Conservation (phyloP, 257 asterid species). For the Solanum verrucosum region DNA sequence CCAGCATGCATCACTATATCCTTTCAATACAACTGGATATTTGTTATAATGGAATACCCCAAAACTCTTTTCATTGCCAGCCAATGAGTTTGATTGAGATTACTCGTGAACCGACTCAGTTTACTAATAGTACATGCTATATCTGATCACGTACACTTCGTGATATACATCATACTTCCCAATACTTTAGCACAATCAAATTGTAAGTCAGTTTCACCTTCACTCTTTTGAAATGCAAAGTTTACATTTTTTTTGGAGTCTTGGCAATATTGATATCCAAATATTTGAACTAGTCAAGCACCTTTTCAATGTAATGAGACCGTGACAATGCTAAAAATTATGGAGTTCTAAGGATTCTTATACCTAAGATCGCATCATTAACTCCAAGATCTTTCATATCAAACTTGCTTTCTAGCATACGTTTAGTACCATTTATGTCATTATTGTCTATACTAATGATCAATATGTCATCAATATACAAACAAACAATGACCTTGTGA, state of each 20-base stretch:
- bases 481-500: not conserved
- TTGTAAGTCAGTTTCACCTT: not conserved
- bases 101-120: not conserved
- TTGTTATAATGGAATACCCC: not conserved
- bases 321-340: not conserved
- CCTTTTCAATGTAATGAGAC: not conserved
- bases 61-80: not conserved
- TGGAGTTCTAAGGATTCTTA: not conserved
- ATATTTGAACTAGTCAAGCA: not conserved
- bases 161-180: not conserved
- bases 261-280: not conserved
- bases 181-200: not conserved
- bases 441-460: not conserved
- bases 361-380: not conserved
- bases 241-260: not conserved
- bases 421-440: not conserved
- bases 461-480: not conserved
- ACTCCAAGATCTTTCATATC: not conserved
- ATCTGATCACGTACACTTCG: not conserved
- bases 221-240: not conserved
- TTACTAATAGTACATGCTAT: not conserved
- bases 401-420: too few relatives aligned
- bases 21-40: not conserved
- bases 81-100: not conserved
- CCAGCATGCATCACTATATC: not conserved